A percentile compares a stretch with the other conserved stretches of the same genome.
Evolutionary conservation across 768 basidiomycete genomes (phyloP).

Genomic region (Russula abietina): DNA sequence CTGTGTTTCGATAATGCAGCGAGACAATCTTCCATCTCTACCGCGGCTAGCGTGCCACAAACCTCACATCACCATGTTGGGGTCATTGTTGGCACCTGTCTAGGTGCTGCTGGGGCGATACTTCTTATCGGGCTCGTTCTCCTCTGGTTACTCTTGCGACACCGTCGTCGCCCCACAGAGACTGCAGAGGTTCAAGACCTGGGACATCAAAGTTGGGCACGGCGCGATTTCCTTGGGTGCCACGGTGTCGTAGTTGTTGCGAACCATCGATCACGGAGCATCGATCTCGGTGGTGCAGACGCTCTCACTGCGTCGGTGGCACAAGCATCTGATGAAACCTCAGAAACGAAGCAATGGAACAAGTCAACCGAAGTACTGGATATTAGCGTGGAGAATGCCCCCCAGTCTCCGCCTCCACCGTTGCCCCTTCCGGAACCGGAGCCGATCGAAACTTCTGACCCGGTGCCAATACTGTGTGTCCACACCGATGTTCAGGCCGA

Average conservation of each 20-base stretch:
- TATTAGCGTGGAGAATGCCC: constrained; percentile 15
- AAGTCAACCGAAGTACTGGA: constrained; percentile 9
- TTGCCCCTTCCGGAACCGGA: constrained; percentile 1
- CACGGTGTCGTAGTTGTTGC: not conserved
- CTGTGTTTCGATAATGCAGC: not conserved
- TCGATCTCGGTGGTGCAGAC: constrained; percentile 14
- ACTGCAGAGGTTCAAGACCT: not conserved
- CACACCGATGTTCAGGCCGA: constrained; percentile 2
- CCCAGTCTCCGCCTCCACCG: not conserved
- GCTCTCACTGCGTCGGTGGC: not conserved
- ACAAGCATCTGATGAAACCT: not conserved
- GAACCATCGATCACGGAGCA: constrained; percentile 6
- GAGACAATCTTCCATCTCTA: not conserved
- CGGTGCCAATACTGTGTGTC: not conserved
- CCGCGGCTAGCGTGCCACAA: not conserved
- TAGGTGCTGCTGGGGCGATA: not conserved
- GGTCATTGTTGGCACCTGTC: constrained; percentile 3
- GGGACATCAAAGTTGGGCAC: constrained; percentile 1
- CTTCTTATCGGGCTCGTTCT: constrained; percentile 11
- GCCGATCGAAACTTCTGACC: constrained; percentile 7
- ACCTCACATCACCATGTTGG: not conserved
- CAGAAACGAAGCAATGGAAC: not conserved
- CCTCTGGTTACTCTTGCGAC: constrained; percentile 10
- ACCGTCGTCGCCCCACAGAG: constrained; percentile 2
- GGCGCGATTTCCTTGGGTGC: not conserved